Base-by-base conservation (phyloP, 768 basidiomycete genomes). In the Thelephora ganbajun region DNA sequence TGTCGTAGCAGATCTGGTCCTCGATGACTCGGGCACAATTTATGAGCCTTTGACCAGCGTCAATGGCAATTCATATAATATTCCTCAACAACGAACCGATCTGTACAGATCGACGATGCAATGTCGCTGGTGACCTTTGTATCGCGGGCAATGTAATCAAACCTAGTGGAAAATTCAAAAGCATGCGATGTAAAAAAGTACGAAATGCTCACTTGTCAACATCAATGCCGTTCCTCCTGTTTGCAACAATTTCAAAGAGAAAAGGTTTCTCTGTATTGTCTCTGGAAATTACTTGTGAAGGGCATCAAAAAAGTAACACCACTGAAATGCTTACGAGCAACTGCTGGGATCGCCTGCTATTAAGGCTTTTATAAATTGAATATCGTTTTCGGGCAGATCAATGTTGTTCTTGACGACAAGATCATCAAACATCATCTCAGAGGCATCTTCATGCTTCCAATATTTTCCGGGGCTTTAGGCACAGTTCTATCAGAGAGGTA, bases 241-340 rank as follows among this genome's bases (percentile, higher is more conserved):
- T 91, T 0, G 86, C 80, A 2, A 91, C 83, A 45, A 91, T 89
- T 47, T 90, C 83, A 56, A 90, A 91, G 2, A 91, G 62, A 54
- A 84, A 90, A 0, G 65, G 61, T 60, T 88, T 88, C 57, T 80
- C 81, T 41, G 39, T 22, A 14, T 14, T 41, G 39, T 18, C 26
- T 9, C 26, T 30, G 4, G 26, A 4, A 30, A 30, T 5, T 44
- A 30, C 46, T 53, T 45, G n/a, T 51, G 47, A 44, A 14, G 1
- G 13, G 12, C 5, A 6, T 18, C 13, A 44, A 4, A 18, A 48
- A 9, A 30, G 42, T 6, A 9, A 34, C 6, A 35, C 6, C 12
- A 7, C 12, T 7, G 5, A 43, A 26, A 18, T 5, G 69, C 75
- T 43, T 18, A 82, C 83, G 49, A 64, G 64, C 76, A 79, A 46